Base-by-base conservation (phyloP, 2,329 filamentous ascomycete genomes). In the Colletotrichum paranaense region DNA sequence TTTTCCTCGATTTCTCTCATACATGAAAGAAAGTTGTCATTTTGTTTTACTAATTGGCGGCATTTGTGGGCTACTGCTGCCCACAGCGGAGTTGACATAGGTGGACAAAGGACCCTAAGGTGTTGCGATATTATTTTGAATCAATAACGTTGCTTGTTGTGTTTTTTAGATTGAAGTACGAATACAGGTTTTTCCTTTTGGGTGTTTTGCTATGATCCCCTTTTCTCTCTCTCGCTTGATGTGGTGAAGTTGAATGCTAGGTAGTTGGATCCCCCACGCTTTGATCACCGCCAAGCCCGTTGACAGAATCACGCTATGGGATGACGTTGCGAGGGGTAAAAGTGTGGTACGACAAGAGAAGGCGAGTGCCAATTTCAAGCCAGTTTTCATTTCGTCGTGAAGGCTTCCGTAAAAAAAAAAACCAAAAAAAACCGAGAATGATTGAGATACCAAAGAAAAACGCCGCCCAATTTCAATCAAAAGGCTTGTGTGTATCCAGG, bases 1-100 rank as follows among this genome's bases (percentile, higher is more conserved):
- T 71, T 71, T 42, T 1, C 11, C 32, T 5, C 12, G 32, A 42
- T 42, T 32, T 19, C 26, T n/a, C 16, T 42, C 38, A 42, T 19
- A 42, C 16, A 42, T 42, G 38, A 42, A 42, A 42, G 38, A 52
- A 28, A 22, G 28, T 26, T 9, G n/a, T 60, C 49, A 19, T 56
- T 69, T 62, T 46, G 32, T 46, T 16, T 69, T 57, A 52, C 24
- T 55, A 42, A 56, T 71, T 66, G 71, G 56, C 67, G 71, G 67
- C 67, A 71, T 66, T 71, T 66, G 62, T 58, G 71, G 58, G 67
- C 62, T 52, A 11, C 12, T 22, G 30, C 38, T 26, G 32, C 32
- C 71, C 24, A 42, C 30, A 49, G 49, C 38, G 56, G 60, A 71
- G 55, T 73, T 66, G 62, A 66, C 46, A 66, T 66, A 32, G 62